Conservation (phyloP, 169 alveolate species). For the Eimeria zaria region DNA sequence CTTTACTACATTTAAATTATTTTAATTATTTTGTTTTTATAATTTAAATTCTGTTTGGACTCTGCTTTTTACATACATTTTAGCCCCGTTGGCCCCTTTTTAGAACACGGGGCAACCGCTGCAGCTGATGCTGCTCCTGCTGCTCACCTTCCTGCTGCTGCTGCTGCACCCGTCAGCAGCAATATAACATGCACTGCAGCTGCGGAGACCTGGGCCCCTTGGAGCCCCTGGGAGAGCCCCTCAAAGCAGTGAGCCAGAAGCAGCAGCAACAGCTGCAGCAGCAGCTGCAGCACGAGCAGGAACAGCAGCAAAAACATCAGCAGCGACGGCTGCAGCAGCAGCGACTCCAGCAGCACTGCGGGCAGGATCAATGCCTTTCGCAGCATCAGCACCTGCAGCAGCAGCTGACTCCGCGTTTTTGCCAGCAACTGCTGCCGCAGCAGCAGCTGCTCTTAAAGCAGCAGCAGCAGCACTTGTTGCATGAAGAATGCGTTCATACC, state of each 20-base stretch:
- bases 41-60: neutral
- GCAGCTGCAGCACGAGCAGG: conserved; percentile 28
- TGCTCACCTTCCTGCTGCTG: conserved; percentile 5
- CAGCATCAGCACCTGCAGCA: conserved; percentile 60
- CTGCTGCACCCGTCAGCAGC: conserved; percentile 21
- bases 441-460: conserved; percentile 31
- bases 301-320: conserved; percentile 8
- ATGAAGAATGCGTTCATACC: neutral
- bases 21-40: neutral
- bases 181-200: conserved; percentile 6
- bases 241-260: neutral
- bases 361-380: neutral
- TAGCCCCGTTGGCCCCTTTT: neutral
- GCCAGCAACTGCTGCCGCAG: conserved; percentile 21
- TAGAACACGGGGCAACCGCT: neutral
- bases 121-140: neutral
- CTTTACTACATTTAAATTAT: neutral
- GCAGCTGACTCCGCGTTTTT: neutral
- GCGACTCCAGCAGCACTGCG: conserved; percentile 16
- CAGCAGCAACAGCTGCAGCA: conserved; percentile 37
- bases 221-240: neutral
- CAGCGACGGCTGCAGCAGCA: conserved; percentile 68
- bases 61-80: neutral
- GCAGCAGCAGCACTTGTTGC: conserved; percentile 12
- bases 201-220: conserved; percentile 19